Evolutionary conservation across 768 basidiomycete genomes (phyloP).

Genomic region (Hygrocybe punicea): DNA sequence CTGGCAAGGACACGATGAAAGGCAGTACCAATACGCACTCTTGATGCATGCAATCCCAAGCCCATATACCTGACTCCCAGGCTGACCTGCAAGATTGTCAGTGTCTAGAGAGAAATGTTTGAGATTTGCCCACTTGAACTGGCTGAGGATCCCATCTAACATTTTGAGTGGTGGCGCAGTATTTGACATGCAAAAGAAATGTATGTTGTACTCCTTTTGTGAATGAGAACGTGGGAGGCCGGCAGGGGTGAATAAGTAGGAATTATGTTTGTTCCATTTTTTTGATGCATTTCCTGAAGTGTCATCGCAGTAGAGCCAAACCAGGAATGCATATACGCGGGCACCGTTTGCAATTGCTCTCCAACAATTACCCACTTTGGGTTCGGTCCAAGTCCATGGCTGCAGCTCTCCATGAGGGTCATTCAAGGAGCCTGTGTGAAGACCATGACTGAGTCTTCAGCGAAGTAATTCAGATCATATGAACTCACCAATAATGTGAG

Average conservation of each 20-base stretch:
- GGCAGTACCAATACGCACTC: conserved; percentile 33
- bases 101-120: too few species aligned
- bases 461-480: background rate
- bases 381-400: conserved; percentile 16
- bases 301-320: conserved; percentile 46
- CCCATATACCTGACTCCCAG: conserved; percentile 35
- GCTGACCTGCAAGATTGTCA: conserved; percentile 14
- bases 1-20: conserved; percentile 31
- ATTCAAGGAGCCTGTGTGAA: background rate
- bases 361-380: conserved; percentile 25
- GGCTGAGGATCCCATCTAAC: conserved; percentile 37
- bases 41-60: conserved; percentile 32
- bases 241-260: conserved; percentile 35
- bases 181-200: conserved; percentile 44
- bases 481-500: conserved; percentile 11
- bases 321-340: conserved; percentile 28
- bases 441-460: background rate
- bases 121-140: conserved; percentile 35
- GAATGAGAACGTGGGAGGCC: conserved; percentile 32
- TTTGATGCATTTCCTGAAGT: conserved; percentile 46
- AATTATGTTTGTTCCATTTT: conserved; percentile 48
- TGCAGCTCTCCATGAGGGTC: background rate
- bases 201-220: conserved; percentile 36
- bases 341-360: conserved; percentile 24
- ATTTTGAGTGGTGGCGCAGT: conserved; percentile 42